phyloP scores from a whole-genome alignment of 768 basidiomycete genomes.

The Fibroporia radiculosa region DNA sequence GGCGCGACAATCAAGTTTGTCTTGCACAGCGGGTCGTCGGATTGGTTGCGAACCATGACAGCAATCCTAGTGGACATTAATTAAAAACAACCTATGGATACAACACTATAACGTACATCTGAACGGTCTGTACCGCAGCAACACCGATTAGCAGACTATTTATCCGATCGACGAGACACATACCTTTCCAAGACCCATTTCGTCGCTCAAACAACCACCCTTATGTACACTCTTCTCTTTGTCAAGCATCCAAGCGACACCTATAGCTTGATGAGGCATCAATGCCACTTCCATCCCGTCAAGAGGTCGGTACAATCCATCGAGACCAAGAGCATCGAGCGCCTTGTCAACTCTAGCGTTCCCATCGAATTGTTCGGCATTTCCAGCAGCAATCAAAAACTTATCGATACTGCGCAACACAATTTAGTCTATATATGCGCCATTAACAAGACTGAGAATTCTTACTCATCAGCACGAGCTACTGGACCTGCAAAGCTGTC shows the following conservation, averaged over 20 bases:
- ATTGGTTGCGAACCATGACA: conserved; percentile 44
- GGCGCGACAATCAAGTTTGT: conserved; percentile 65
- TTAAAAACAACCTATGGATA: too few relatives aligned
- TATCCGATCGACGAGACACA: background rate
- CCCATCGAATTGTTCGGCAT: conserved; percentile 50
- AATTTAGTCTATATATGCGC: background rate
- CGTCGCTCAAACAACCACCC: conserved; percentile 28
- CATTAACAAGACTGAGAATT: conserved; percentile 5
- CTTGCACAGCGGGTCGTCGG: conserved; percentile 43
- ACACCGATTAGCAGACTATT: too few relatives aligned
- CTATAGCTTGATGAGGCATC: conserved; percentile 65
- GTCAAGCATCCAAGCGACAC: conserved; percentile 35
- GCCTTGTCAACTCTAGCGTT: conserved; percentile 54
- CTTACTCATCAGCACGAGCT: conserved; percentile 45
- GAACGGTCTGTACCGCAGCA: conserved; percentile 15
- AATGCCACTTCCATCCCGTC: conserved; percentile 54
- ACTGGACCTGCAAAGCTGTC: conserved; percentile 21
- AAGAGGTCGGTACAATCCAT: conserved; percentile 37
- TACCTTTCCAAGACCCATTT: conserved; percentile 54
- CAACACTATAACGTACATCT: too few relatives aligned
- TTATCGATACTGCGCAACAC: conserved; percentile 39
- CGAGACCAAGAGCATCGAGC: conserved; percentile 43
- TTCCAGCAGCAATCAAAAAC: conserved; percentile 48
- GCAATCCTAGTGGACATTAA: conserved; percentile 44
- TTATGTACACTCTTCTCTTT: conserved; percentile 22